Base-by-base conservation (phyloP, 352 stramenopile species). In the Pythium graminicola region DNA sequence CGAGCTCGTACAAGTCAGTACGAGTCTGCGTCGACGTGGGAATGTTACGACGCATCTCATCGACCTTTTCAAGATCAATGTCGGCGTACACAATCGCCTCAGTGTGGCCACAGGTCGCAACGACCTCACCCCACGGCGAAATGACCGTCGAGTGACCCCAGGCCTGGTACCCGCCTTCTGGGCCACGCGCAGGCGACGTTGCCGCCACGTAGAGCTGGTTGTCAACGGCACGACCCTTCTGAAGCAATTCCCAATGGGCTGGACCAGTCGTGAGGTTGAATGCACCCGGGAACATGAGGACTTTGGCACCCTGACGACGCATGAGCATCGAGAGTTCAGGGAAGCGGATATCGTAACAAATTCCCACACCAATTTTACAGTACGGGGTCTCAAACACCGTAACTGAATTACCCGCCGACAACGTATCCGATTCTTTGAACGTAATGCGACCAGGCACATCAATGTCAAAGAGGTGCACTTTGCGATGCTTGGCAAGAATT, bases 291-390 rank as follows among this genome's bases (percentile, higher is more conserved):
- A 89, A 95, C 54, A 95, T 72, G 43, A 95, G 63, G 49, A 93
- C 54, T 65, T 94, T 93, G 40, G 85, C 83, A 72, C 90, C 74
- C 73, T 89, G 61, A 76, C 86, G 73, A 70, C 97, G 86, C 72
- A 98, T 86, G 19, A 99, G 78, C 79, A 99, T 97, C 50, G 95
- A 95, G 28, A 99, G 92, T 71, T 99, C 95, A 8, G 97, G 93
- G 71, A 99, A 99, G 44, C 97, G 95, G 66, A 99, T 98, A 72
- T 99, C 97, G 73, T 99, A 99, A 76, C 97, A 99, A 60, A 99
- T 99, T 20, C 92, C 97, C 23, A 99, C 77, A 55, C 97, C 97
- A 47, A 99, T 92, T 56, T 94, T 94, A 70, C 88, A 85, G 59
- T 80, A 96, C 24, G 77, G 80, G 41, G 85, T 95, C 65, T 95